phyloP scores from a whole-genome alignment of 345 rosid species.

The Rhodomyrtus tomentosa region DNA sequence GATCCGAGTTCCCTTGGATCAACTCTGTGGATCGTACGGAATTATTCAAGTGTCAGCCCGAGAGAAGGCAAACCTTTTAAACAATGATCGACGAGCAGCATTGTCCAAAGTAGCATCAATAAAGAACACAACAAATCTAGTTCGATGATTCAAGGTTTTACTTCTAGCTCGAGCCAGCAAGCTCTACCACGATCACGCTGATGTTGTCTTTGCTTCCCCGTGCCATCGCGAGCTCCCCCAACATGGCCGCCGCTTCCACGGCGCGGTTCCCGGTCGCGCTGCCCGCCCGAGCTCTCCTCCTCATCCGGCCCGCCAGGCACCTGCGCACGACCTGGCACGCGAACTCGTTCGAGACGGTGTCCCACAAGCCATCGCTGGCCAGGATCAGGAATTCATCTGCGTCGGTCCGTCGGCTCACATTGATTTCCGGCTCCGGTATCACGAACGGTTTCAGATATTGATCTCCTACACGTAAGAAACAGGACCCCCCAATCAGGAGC shows the following conservation, averaged over 20 bases:
- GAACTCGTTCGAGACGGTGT: constrained; percentile 46
- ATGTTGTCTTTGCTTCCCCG: constrained; percentile 30
- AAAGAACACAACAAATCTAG: neutral
- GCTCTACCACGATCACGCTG: constrained; percentile 36
- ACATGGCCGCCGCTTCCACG: constrained; percentile 16
- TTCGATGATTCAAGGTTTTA: neutral
- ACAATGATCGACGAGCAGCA: neutral
- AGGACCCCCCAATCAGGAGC: no score
- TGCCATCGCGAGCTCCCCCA: constrained; percentile 23
- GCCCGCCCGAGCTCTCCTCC: constrained; percentile 8
- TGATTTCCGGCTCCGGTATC: constrained; percentile 45
- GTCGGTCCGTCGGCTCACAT: constrained; percentile 15
- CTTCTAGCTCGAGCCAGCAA: constrained; percentile 1
- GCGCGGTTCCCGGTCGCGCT: constrained; percentile 8
- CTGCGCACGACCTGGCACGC: constrained; percentile 49
- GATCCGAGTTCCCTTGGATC: neutral
- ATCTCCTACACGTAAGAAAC: constrained; percentile 29
- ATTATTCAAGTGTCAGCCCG: neutral
- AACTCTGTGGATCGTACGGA: neutral
- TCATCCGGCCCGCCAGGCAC: constrained; percentile 29
- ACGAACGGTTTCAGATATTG: constrained; percentile 44
- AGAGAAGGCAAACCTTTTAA: neutral
- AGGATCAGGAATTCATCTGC: constrained; percentile 57
- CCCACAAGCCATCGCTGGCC: constrained; percentile 82
- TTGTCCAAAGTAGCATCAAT: neutral